Conservation (phyloP, 169 alveolate genomes). For the Perkinsus olseni region DNA sequence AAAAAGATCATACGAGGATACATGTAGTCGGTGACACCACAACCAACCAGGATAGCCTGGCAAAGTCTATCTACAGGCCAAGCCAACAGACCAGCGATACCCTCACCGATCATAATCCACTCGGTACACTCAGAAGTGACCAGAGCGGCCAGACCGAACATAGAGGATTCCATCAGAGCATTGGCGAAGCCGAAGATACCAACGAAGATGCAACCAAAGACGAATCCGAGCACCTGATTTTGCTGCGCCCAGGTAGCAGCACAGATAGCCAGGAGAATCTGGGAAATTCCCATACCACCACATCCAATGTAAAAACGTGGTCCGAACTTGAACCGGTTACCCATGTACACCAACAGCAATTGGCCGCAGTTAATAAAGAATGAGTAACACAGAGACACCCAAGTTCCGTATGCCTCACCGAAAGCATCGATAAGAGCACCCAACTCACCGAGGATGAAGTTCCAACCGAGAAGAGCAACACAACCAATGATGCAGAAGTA, state of each 20-base stretch:
- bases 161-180: neutral
- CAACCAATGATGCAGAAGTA: neutral
- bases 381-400: neutral
- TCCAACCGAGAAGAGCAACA: neutral
- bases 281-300: neutral
- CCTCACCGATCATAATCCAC: neutral
- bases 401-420: neutral
- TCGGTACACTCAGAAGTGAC: neutral
- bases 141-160: neutral
- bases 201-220: neutral
- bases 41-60: neutral
- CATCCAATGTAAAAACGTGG: neutral
- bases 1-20: neutral
- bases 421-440: neutral
- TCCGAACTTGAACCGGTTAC: neutral
- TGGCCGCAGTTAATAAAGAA: neutral
- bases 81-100: neutral
- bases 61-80: neutral
- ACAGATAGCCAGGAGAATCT: neutral
- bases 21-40: neutral
- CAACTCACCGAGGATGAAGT: neutral
- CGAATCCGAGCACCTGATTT: neutral
- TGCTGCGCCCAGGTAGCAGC: neutral
- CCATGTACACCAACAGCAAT: neutral
- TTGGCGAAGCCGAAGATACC: neutral